Conservation (phyloP, 805 yeast genomes). For the Candida golubevii region DNA sequence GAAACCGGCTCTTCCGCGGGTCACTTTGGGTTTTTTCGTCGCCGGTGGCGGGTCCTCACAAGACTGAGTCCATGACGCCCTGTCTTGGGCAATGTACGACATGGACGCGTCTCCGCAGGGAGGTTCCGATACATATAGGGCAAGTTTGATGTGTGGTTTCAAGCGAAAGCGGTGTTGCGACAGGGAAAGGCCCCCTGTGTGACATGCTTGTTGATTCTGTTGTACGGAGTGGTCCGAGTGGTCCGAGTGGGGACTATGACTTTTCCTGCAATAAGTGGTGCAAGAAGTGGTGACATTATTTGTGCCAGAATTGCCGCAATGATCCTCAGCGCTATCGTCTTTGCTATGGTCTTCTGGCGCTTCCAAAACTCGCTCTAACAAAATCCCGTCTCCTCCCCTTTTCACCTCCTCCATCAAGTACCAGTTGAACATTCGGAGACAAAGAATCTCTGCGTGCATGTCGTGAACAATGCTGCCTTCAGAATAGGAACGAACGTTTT, state of each 20-base stretch:
- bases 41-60: constrained; percentile 5
- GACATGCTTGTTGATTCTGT: neutral
- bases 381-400: neutral
- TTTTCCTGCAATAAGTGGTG: neutral
- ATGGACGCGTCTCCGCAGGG: constrained; percentile 93
- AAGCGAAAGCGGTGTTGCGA: constrained; percentile 6
- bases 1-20: constrained; percentile 64
- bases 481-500: constrained; percentile 38
- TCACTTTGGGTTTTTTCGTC: constrained; percentile 13
- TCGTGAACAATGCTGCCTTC: constrained; percentile 75
- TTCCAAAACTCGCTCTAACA: constrained; percentile 8
- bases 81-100: constrained; percentile 28
- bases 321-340: neutral
- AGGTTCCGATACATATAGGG: constrained; percentile 63
- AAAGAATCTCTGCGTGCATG: constrained; percentile 83
- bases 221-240: neutral
- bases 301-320: neutral
- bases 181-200: neutral
- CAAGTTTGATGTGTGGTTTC: constrained; percentile 36
- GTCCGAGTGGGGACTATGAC: neutral
- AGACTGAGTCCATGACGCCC: constrained; percentile 20
- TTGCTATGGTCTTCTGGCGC: neutral
- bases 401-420: constrained; percentile 46
- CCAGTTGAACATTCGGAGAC: constrained; percentile 66
- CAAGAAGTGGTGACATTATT: neutral